Evolutionary conservation across 768 basidiomycete species (phyloP).

Genomic region (Naganishia vaughanmartiniae): DNA sequence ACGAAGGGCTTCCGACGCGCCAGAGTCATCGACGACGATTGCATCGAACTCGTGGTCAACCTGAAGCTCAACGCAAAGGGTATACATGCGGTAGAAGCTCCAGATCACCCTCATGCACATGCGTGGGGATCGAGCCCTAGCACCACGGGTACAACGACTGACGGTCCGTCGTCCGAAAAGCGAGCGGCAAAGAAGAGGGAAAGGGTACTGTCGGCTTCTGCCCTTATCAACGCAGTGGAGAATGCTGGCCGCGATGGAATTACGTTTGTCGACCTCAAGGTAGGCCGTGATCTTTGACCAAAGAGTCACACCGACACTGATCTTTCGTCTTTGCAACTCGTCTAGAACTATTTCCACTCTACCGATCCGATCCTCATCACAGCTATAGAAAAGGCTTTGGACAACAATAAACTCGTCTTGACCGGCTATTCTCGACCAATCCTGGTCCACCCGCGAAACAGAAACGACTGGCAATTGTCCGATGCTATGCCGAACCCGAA

Average conservation of each 20-base stretch:
- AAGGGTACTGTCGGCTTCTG: slow-evolving; percentile 10
- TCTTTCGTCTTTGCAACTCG: neutral
- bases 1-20: slow-evolving; percentile 6
- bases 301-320: neutral
- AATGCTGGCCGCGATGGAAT: slow-evolving; percentile 38
- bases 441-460: slow-evolving; percentile 3
- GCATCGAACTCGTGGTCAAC: slow-evolving; percentile 40
- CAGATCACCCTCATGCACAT: neutral
- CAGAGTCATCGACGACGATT: slow-evolving; percentile 38
- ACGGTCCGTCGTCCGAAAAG: neutral
- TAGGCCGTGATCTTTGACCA: neutral
- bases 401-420: slow-evolving; percentile 16
- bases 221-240: slow-evolving; percentile 22
- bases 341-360: slow-evolving; percentile 7
- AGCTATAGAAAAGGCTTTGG: slow-evolving; percentile 2
- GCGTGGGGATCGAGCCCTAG: neutral
- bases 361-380: slow-evolving; percentile 15
- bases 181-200: neutral
- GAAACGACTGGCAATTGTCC: slow-evolving; percentile 13
- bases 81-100: neutral
- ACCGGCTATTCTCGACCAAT: slow-evolving; percentile 3
- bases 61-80: slow-evolving; percentile 20
- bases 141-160: neutral
- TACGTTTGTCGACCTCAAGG: slow-evolving; percentile 33
- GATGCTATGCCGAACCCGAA: slow-evolving; percentile 28